A percentile compares a stretch with the other conserved stretches of the same genome.
Evolutionary conservation across 257 asterid genomes (phyloP).

Genomic region (Ajuga chamaepitys): DNA sequence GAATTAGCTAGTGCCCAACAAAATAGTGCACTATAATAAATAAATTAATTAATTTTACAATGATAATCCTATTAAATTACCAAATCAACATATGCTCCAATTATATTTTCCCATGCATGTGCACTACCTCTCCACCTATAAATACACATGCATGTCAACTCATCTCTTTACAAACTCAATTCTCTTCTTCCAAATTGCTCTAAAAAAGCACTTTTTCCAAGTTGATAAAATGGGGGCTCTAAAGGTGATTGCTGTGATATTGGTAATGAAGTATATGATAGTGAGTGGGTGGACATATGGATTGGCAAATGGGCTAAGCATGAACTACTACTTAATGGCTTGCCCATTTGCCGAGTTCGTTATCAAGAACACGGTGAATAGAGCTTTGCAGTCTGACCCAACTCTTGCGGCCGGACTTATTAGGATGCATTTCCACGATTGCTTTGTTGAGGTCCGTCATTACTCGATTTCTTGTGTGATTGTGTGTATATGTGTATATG

Average conservation of each 20-base stretch:
- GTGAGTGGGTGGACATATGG: constrained; percentile 29
- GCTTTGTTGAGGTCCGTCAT: constrained; percentile 80
- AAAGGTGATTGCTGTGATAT: constrained; percentile 22
- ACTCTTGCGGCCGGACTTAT: constrained; percentile 80
- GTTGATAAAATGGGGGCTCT: not conserved
- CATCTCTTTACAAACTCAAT: no score
- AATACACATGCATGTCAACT: not conserved
- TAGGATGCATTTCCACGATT: constrained; percentile 96
- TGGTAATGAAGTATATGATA: constrained; percentile 22
- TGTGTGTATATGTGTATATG: not conserved
- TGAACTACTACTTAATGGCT: constrained; percentile 54
- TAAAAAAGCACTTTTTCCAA: no score
- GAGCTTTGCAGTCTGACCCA: constrained; percentile 61
- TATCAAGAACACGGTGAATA: constrained; percentile 40
- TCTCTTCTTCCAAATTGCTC: no score
- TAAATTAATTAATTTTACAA: not conserved
- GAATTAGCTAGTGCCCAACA: constrained; percentile 18
- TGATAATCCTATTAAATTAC: not conserved
- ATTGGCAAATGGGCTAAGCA: constrained; percentile 43
- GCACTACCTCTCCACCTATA: constrained; percentile 1
- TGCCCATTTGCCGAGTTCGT: constrained; percentile 67
- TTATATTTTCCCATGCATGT: constrained; percentile 21
- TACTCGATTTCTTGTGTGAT: no score
- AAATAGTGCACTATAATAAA: not conserved
- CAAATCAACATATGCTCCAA: not conserved